Percentiles rank a stretch among this genome's conserved stretches.
Evolutionary conservation across 192 early-diverging fungal genomes (phyloP).

Genomic region (Umbelopsis sp.): DNA sequence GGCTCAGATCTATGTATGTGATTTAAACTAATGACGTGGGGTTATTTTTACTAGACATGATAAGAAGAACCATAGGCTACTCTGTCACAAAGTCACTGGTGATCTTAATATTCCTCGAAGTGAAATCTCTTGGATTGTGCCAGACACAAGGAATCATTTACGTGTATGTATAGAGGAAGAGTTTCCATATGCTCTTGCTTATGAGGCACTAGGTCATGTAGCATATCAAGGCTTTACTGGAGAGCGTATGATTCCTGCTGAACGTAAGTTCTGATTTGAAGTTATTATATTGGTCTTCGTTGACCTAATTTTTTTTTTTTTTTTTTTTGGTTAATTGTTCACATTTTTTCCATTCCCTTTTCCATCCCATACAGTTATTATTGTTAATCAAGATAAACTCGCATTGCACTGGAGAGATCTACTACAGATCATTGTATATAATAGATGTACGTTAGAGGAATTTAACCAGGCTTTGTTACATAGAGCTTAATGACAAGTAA

Average conservation of each 20-base stretch:
- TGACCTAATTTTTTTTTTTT: no score
- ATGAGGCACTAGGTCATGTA: slow-evolving; percentile 2
- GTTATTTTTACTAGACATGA: neutral
- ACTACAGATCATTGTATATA: neutral
- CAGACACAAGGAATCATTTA: neutral
- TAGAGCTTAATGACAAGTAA: no score
- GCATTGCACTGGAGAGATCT: slow-evolving; percentile 7
- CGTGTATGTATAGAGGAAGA: slow-evolving; percentile 2
- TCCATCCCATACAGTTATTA: neutral
- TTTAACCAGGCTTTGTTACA: neutral
- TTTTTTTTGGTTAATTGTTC: neutral
- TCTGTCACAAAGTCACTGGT: neutral
- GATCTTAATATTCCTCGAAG: slow-evolving; percentile 11
- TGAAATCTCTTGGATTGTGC: slow-evolving; percentile 7
- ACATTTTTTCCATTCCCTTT: neutral
- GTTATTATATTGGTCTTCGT: no score
- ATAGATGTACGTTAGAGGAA: neutral
- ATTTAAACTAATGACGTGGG: no score
- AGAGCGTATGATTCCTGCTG: slow-evolving; percentile 7
- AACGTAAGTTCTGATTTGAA: neutral
- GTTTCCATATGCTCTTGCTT: neutral
- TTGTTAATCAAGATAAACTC: neutral
- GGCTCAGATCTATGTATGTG: no score
- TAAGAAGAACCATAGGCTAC: neutral
- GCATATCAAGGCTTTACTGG: slow-evolving; percentile 5